Evolutionary conservation across 768 basidiomycete genomes (phyloP).

Genomic region (Mycena filopes): DNA sequence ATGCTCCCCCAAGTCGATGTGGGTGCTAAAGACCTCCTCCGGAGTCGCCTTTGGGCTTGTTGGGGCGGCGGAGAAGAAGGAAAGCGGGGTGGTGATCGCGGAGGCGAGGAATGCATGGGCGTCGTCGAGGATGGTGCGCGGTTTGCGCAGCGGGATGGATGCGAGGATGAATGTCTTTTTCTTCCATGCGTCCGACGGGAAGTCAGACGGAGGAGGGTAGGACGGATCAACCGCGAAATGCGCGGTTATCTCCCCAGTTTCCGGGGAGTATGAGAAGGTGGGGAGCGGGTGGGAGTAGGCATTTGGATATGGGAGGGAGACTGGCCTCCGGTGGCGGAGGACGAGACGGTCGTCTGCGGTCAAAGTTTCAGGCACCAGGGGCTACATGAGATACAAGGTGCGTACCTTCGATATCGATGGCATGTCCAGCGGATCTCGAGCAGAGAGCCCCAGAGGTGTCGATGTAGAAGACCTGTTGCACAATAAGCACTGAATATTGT

Average conservation of each 20-base stretch:
- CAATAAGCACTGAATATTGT: neutral
- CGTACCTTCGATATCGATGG: constrained; percentile 81
- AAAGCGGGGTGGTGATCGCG: constrained; percentile 68
- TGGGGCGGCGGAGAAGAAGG: constrained; percentile 56
- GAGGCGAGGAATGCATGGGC: constrained; percentile 74
- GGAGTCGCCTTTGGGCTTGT: constrained; percentile 62
- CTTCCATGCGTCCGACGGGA: constrained; percentile 61
- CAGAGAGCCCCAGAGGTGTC: constrained; percentile 82
- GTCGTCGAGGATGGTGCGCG: constrained; percentile 75
- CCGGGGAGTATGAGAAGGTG: constrained; percentile 66
- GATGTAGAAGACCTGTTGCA: constrained; percentile 80
- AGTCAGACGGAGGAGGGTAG: constrained; percentile 56
- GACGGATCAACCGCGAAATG: constrained; percentile 72
- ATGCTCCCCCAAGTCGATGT: constrained; percentile 80
- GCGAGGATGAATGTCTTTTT: constrained; percentile 70
- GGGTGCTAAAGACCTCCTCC: constrained; percentile 72
- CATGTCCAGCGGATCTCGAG: constrained; percentile 83
- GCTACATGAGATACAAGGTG: neutral
- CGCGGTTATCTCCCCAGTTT: constrained; percentile 68
- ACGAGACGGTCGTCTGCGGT: constrained; percentile 70
- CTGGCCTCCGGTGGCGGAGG: constrained; percentile 79
- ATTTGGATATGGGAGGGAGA: constrained; percentile 84
- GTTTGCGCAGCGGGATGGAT: constrained; percentile 74
- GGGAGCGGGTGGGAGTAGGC: constrained; percentile 81
- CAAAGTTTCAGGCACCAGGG: neutral